phyloP scores from a whole-genome alignment of 371 early-diverging fungal species.

The Neoconidiobolus thromboides region DNA sequence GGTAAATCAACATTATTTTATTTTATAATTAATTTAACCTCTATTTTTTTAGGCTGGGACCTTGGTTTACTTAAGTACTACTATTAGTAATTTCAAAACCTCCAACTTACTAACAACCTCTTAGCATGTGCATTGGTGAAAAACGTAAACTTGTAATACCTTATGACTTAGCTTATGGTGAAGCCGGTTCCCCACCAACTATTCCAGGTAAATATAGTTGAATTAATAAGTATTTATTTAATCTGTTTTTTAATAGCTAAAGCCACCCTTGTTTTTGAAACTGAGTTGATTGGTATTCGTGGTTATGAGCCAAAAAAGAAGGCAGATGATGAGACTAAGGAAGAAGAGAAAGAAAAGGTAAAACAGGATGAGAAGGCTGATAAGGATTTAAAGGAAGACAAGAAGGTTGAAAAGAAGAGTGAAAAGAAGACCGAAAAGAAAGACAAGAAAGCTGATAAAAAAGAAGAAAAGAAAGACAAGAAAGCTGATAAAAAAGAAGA shows the following conservation, averaged over 20 bases:
- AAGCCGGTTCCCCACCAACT: slow-evolving; percentile 27
- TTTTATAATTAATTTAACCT: neutral
- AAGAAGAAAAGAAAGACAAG: no score
- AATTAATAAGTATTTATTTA: neutral
- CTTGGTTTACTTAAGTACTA: slow-evolving; percentile 44
- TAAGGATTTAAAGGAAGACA: no score
- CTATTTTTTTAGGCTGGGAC: slow-evolving; percentile 39
- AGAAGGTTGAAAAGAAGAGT: no score
- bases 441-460: no score
- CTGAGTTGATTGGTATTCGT: slow-evolving; percentile 30
- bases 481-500: no score
- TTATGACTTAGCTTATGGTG: slow-evolving; percentile 39
- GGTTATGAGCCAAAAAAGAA: slow-evolving; percentile 5
- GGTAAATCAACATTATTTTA: slow-evolving; percentile 10
- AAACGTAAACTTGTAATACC: slow-evolving; percentile 67
- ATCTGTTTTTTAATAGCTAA: slow-evolving; percentile 9
- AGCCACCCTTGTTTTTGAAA: slow-evolving; percentile 43
- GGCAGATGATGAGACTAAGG: neutral
- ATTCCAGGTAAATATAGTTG: slow-evolving; percentile 23
- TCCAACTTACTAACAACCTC: neutral
- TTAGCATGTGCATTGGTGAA: slow-evolving; percentile 70
- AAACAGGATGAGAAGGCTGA: no score
- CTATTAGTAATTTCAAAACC: neutral
- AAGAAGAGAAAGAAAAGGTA: no score
- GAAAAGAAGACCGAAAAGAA: no score